Evolutionary conservation across 129 eudicot genomes (phyloP).

Genomic region (Oenanthe sinensis): DNA sequence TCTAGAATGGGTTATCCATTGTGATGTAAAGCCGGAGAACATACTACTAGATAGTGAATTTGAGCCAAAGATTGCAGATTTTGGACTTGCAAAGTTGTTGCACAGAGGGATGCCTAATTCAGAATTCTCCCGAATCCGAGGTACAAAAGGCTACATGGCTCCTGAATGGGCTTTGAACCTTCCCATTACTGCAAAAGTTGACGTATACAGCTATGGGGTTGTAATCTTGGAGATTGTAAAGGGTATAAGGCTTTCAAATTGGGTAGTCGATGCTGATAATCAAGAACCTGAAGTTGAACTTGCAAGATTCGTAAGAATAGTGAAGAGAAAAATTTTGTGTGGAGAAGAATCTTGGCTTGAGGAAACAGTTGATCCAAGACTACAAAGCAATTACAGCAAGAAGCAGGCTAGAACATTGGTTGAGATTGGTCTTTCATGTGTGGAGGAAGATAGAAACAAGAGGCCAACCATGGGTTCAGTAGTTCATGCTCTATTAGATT

Average conservation of each 20-base stretch:
- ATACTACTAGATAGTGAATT: slow-evolving; percentile 39
- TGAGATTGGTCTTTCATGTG: slow-evolving; percentile 30
- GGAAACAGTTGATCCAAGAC: slow-evolving; percentile 35
- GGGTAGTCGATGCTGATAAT: slow-evolving; percentile 11
- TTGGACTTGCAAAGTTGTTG: slow-evolving; percentile 50
- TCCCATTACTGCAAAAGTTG: slow-evolving; percentile 50
- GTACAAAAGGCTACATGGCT: slow-evolving; percentile 65
- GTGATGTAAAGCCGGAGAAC: slow-evolving; percentile 55
- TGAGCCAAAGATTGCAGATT: slow-evolving; percentile 49
- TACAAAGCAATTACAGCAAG: slow-evolving; percentile 30
- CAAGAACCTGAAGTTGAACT: slow-evolving; percentile 18
- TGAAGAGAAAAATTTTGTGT: slow-evolving; percentile 4
- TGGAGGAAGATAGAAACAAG: slow-evolving; percentile 34
- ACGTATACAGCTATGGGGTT: slow-evolving; percentile 48
- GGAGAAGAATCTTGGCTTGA: slow-evolving; percentile 30
- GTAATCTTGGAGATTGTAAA: slow-evolving; percentile 43
- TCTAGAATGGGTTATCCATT: slow-evolving; percentile 57
- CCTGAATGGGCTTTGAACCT: slow-evolving; percentile 43
- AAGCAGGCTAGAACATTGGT: slow-evolving; percentile 30
- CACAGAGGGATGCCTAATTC: slow-evolving; percentile 32
- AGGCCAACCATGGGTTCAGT: slow-evolving; percentile 41
- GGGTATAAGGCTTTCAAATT: slow-evolving; percentile 29
- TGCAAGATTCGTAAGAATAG: slow-evolving; percentile 15
- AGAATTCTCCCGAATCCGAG: slow-evolving; percentile 28
- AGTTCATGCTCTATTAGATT: slow-evolving; percentile 31